Percentiles rank a stretch among this genome's conserved stretches.
Evolutionary conservation across 1,284 basidiomycete species (phyloP).

Genomic region (Puccinia horiana): DNA sequence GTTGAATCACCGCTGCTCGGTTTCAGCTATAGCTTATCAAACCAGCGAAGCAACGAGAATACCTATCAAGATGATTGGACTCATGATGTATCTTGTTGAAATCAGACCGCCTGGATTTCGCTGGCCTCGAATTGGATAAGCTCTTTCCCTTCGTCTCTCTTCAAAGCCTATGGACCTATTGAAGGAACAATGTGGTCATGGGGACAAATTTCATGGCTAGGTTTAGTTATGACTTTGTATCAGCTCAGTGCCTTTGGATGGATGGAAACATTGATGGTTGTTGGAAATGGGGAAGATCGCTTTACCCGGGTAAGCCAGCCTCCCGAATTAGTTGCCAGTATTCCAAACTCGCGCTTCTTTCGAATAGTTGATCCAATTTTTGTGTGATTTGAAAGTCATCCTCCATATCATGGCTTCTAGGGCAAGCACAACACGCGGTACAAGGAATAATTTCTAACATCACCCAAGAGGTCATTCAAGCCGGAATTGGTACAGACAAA

Average conservation of each 20-base stretch:
- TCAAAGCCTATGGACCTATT: slow-evolving; percentile 17
- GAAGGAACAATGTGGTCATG: slow-evolving; percentile 45
- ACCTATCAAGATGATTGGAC: neutral
- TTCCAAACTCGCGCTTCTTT: neutral
- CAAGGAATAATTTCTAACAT: slow-evolving; percentile 42
- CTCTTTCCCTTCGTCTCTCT: slow-evolving; percentile 42
- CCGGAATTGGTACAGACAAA: slow-evolving; percentile 40
- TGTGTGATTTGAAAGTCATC: slow-evolving; percentile 28
- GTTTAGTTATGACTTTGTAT: slow-evolving; percentile 36
- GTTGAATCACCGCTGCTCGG: neutral
- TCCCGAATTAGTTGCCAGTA: neutral
- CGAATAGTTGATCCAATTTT: neutral
- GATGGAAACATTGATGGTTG: slow-evolving; percentile 41
- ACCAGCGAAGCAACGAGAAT: neutral
- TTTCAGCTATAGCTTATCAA: neutral
- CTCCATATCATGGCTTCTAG: slow-evolving; percentile 41
- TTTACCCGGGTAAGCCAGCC: slow-evolving; percentile 25
- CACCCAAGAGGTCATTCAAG: slow-evolving; percentile 28
- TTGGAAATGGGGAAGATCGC: slow-evolving; percentile 42
- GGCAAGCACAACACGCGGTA: slow-evolving; percentile 40
- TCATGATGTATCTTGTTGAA: neutral
- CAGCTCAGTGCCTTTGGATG: slow-evolving; percentile 37
- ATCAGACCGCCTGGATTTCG: slow-evolving; percentile 40
- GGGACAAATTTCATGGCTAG: slow-evolving; percentile 41
- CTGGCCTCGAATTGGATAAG: slow-evolving; percentile 42